A percentile compares a stretch with the other conserved stretches of the same genome.
Conservation (phyloP, 129 eudicot species). For the Mikania micrantha region DNA sequence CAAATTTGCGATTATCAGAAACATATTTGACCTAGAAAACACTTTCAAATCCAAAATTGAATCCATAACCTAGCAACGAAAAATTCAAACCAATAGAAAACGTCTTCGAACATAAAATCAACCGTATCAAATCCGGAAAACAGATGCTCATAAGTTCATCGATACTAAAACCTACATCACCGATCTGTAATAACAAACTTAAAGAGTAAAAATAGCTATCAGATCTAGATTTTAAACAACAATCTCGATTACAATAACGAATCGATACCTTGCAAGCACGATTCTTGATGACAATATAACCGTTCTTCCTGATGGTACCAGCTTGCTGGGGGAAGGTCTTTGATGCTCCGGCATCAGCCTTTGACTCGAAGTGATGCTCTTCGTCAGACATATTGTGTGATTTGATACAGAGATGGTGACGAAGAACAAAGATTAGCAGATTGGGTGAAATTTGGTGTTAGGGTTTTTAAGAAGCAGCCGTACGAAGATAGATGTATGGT, state of each 20-base stretch:
- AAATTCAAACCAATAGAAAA: too few relatives aligned
- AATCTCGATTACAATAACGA: background rate
- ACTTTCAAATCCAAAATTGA: background rate
- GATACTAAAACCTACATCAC: background rate
- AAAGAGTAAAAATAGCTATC: background rate
- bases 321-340: slow-evolving; percentile 72
- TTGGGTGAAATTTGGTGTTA: background rate
- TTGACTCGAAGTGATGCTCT: slow-evolving; percentile 70
- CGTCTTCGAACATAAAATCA: background rate
- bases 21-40: background rate
- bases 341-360: slow-evolving; percentile 71
- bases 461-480: slow-evolving; percentile 30
- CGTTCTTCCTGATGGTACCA: slow-evolving; percentile 63
- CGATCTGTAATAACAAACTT: background rate
- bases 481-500: slow-evolving; percentile 1
- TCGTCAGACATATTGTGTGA: slow-evolving; percentile 53
- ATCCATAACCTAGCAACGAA: background rate
- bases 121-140: background rate
- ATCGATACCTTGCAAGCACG: slow-evolving; percentile 65
- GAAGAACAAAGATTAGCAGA: slow-evolving; percentile 14
- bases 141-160: background rate
- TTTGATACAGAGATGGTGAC: slow-evolving; percentile 10
- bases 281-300: slow-evolving; percentile 57
- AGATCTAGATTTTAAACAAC: background rate
- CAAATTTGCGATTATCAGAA: background rate